A percentile compares a stretch with the other conserved stretches of the same genome.
These are phyloP conservation scores for Neonectria sp. DNA, from an alignment of 2,329 filamentous ascomycete genomes.

Conservation along the genomic window DNA sequence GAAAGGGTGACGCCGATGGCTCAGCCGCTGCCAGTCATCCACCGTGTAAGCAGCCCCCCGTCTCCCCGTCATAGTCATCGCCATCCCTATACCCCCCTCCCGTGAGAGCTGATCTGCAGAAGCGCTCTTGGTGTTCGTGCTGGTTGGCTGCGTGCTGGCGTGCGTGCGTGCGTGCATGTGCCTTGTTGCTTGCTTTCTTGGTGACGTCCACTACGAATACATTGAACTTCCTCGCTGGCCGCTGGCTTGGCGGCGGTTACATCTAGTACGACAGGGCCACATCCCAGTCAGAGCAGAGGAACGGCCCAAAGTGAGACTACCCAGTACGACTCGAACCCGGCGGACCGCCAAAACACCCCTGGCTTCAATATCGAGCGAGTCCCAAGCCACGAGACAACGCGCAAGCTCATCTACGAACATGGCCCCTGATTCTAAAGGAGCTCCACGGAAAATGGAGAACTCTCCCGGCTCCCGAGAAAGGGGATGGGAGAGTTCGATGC, in stretches of 20 bases:
- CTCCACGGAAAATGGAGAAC: constrained; percentile 8
- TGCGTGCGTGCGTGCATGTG: constrained; percentile 12
- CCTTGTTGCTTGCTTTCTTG: constrained; percentile 35
- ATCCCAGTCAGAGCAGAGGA: constrained; percentile 7
- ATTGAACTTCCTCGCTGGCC: neutral
- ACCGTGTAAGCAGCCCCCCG: constrained; percentile 39
- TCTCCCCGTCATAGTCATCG: constrained; percentile 33
- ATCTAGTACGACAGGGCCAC: constrained; percentile 8
- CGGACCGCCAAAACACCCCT: constrained; percentile 20
- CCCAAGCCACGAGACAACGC: constrained; percentile 34
- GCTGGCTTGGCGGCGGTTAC: neutral
- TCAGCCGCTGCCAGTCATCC: constrained; percentile 42
- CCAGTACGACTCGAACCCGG: constrained; percentile 17
- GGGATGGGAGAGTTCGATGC: constrained; percentile 11
- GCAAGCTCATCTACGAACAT: constrained; percentile 33
- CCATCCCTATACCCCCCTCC: constrained; percentile 21
- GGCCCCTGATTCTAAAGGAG: constrained; percentile 19
- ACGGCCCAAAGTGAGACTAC: constrained; percentile 12
- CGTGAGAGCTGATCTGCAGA: constrained; percentile 46
- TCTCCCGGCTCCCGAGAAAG: neutral
- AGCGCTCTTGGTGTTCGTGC: constrained; percentile 27
- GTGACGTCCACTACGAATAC: constrained; percentile 28
- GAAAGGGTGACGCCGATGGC: constrained; percentile 41
- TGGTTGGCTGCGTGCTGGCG: constrained; percentile 22
- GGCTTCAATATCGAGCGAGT: constrained; percentile 33